A percentile compares a stretch with the other conserved stretches of the same genome.
phyloP scores from a whole-genome alignment of 2,329 filamentous ascomycete species.

The Pseudophaeomoniella oleicola region DNA sequence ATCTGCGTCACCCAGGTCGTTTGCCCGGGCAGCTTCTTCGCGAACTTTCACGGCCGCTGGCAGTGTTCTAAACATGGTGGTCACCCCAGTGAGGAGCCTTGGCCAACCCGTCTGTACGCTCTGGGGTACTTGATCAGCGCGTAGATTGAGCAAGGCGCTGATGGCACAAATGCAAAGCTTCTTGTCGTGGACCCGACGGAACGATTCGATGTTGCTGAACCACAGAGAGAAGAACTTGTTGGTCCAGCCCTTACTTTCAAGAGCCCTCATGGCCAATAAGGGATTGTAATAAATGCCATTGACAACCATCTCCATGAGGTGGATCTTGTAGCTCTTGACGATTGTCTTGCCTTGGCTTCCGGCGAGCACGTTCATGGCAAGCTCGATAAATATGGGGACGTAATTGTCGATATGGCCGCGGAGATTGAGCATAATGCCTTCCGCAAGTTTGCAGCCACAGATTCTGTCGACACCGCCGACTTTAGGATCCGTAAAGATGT shows the following conservation, averaged over 20 bases:
- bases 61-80: conserved; percentile 80
- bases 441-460: conserved; percentile 92
- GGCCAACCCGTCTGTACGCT: conserved; percentile 95
- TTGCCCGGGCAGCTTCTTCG: conserved; percentile 80
- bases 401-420: conserved; percentile 78
- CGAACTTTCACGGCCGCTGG: conserved; percentile 80
- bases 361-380: conserved; percentile 72
- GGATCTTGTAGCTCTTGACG: conserved; percentile 75
- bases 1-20: conserved; percentile 60
- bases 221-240: conserved; percentile 98
- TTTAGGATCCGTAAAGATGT: conserved; percentile 86
- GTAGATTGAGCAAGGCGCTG: conserved; percentile 65
- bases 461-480: conserved; percentile 89
- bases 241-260: conserved; percentile 89
- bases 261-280: conserved; percentile 62
- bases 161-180: conserved; percentile 95
- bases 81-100: conserved; percentile 73
- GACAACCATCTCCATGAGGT: conserved; percentile 98
- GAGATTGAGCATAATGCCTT: conserved; percentile 93
- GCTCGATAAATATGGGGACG: conserved; percentile 72
- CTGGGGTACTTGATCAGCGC: conserved; percentile 67
- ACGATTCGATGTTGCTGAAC: conserved; percentile 92
- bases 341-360: conserved; percentile 53
- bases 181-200: conserved; percentile 93
- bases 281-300: conserved; percentile 98